Evolutionary conservation across 768 basidiomycete genomes (phyloP).

Genomic region (Thelephora aurantiotincta): DNA sequence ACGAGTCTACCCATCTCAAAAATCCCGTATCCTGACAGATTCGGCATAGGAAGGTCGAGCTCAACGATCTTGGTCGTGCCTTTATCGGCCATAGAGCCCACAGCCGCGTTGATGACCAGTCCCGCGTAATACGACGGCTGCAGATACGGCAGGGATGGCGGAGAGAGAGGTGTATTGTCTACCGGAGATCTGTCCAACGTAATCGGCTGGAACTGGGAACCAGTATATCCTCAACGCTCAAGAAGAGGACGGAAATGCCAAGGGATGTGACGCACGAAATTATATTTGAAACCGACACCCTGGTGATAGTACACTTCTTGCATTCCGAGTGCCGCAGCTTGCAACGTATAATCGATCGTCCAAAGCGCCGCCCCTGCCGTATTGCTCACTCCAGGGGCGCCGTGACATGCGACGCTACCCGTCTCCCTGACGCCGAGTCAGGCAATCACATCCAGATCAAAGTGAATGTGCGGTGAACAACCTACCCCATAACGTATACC

Average conservation of each 20-base stretch:
- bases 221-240: background rate
- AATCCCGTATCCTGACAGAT: slow-evolving; percentile 47
- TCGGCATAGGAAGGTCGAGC: slow-evolving; percentile 28
- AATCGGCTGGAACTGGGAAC: slow-evolving; percentile 44
- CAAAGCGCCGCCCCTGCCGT: slow-evolving; percentile 59
- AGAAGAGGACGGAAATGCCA: background rate
- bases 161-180: slow-evolving; percentile 35
- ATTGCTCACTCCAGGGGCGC: slow-evolving; percentile 44
- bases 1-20: slow-evolving; percentile 31
- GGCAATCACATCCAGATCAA: too few species aligned
- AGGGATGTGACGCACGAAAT: slow-evolving; percentile 26
- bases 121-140: slow-evolving; percentile 57
- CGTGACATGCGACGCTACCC: slow-evolving; percentile 24
- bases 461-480: slow-evolving; percentile 25
- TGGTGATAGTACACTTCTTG: slow-evolving; percentile 47
- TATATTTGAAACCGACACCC: slow-evolving; percentile 61
- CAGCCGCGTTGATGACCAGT: slow-evolving; percentile 43
- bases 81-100: slow-evolving; percentile 24
- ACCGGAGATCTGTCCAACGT: slow-evolving; percentile 41
- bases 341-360: slow-evolving; percentile 52
- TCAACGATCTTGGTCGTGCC: slow-evolving; percentile 30
- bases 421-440: slow-evolving; percentile 14
- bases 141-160: slow-evolving; percentile 41
- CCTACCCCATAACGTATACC: slow-evolving; percentile 41
- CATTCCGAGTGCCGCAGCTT: slow-evolving; percentile 40